A percentile compares a stretch with the other conserved stretches of the same genome.
phyloP scores from a whole-genome alignment of 331 rosid species.

The Erythrophleum ivorense region DNA sequence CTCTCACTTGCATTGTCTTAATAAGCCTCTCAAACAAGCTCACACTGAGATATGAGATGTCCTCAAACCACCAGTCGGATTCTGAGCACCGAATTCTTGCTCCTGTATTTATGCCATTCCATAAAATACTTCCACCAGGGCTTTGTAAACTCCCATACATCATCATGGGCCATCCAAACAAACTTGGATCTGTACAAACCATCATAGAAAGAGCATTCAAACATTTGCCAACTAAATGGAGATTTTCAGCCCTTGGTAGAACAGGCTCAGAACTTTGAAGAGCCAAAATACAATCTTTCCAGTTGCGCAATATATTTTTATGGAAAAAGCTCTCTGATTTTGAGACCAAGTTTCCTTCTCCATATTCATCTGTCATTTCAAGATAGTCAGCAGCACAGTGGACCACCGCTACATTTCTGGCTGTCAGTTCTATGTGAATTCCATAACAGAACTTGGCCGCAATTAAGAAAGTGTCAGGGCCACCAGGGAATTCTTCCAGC shows the following conservation, averaged over 20 bases:
- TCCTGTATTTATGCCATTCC: slow-evolving; percentile 99
- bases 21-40: slow-evolving; percentile 79
- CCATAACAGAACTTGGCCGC: slow-evolving; percentile 85
- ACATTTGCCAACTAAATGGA: slow-evolving; percentile 72
- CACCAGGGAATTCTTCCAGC: slow-evolving; percentile 88
- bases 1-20: slow-evolving; percentile 83
- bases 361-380: slow-evolving; percentile 87
- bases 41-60: slow-evolving; percentile 85
- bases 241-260: slow-evolving; percentile 67
- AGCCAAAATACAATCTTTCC: slow-evolving; percentile 96
- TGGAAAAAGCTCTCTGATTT: slow-evolving; percentile 78
- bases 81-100: slow-evolving; percentile 87
- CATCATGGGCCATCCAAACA: slow-evolving; percentile 99
- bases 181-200: slow-evolving; percentile 95
- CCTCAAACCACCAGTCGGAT: slow-evolving; percentile 99
- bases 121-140: slow-evolving; percentile 97
- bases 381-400: slow-evolving; percentile 88
- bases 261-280: slow-evolving; percentile 81
- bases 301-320: slow-evolving; percentile 65
- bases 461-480: slow-evolving; percentile 73
- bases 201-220: slow-evolving; percentile 80
- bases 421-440: slow-evolving; percentile 67
- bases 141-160: slow-evolving; percentile 98
- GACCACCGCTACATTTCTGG: slow-evolving; percentile 70
- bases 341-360: slow-evolving; percentile 77